A percentile compares a stretch with the other conserved stretches of the same genome.
Conservation (phyloP, 2,329 filamentous ascomycete genomes). For the Stachybotrys chlorohalonatus region DNA sequence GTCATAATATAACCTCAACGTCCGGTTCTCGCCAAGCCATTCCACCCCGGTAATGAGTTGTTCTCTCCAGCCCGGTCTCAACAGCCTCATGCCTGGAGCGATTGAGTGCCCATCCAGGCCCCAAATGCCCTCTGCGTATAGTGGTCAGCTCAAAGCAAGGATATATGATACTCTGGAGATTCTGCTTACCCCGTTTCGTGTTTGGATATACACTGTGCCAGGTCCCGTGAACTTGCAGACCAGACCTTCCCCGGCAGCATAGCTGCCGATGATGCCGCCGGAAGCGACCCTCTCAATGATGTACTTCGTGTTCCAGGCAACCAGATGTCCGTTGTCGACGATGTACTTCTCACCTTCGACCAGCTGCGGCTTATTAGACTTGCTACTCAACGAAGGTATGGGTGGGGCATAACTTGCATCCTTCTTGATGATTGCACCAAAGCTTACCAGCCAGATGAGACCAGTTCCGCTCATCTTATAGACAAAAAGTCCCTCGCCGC, state of each 20-base stretch:
- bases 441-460: slow-evolving; percentile 81
- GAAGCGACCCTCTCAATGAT: slow-evolving; percentile 81
- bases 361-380: slow-evolving; percentile 26
- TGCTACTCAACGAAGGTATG: too few relatives aligned
- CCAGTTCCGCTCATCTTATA: slow-evolving; percentile 78
- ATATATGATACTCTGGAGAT: background rate
- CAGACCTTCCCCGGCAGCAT: slow-evolving; percentile 75
- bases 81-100: slow-evolving; percentile 16
- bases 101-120: slow-evolving; percentile 41
- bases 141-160: slow-evolving; percentile 4
- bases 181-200: slow-evolving; percentile 62
- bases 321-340: slow-evolving; percentile 85
- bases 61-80: background rate
- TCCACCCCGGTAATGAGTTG: too few relatives aligned
- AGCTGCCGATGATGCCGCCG: slow-evolving; percentile 83
- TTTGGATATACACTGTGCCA: slow-evolving; percentile 87
- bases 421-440: slow-evolving; percentile 91
- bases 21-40: too few relatives aligned
- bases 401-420: slow-evolving; percentile 52
- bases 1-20: too few relatives aligned
- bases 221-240: slow-evolving; percentile 93
- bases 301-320: slow-evolving; percentile 96
- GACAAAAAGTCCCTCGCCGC: slow-evolving; percentile 83
- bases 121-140: slow-evolving; percentile 37
- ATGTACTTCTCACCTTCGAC: slow-evolving; percentile 75